phyloP scores from a whole-genome alignment of 257 asterid genomes.

The Ilex aquifolium region DNA sequence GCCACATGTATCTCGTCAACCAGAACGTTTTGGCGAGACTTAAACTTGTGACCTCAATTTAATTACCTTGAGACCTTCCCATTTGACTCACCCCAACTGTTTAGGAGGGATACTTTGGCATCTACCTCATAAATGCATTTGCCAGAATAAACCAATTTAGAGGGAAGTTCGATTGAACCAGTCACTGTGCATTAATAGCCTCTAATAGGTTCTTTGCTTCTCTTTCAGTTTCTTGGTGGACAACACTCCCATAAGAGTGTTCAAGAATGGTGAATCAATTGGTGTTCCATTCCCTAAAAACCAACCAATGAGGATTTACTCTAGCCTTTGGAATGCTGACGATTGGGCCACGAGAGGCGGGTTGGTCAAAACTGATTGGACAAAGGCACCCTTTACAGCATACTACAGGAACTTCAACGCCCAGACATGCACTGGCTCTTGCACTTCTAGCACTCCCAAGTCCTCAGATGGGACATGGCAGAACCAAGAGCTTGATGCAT shows the following conservation, averaged over 20 bases:
- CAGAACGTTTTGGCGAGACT: too few species aligned
- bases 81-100: too few species aligned
- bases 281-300: conserved; percentile 69
- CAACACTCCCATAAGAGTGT: conserved; percentile 73
- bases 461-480: conserved; percentile 49
- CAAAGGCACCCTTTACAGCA: conserved; percentile 80
- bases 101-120: too few species aligned
- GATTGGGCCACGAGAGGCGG: conserved; percentile 97
- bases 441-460: conserved; percentile 18
- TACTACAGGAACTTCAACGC: conserved; percentile 59
- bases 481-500: conserved; percentile 58
- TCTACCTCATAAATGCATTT: not conserved
- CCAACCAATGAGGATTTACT: conserved; percentile 83
- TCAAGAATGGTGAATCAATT: conserved; percentile 57
- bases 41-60: too few species aligned
- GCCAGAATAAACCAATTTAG: too few species aligned
- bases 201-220: not conserved
- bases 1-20: too few species aligned
- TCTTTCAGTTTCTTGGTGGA: conserved; percentile 64
- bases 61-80: too few species aligned
- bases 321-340: conserved; percentile 86
- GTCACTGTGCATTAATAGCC: not conserved
- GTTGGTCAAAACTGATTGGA: conserved; percentile 69
- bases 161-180: not conserved
- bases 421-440: conserved; percentile 31